These are phyloP conservation scores for Phaseolus lunatus DNA, from an alignment of 306 rosid genomes.

Conservation along the genomic window DNA sequence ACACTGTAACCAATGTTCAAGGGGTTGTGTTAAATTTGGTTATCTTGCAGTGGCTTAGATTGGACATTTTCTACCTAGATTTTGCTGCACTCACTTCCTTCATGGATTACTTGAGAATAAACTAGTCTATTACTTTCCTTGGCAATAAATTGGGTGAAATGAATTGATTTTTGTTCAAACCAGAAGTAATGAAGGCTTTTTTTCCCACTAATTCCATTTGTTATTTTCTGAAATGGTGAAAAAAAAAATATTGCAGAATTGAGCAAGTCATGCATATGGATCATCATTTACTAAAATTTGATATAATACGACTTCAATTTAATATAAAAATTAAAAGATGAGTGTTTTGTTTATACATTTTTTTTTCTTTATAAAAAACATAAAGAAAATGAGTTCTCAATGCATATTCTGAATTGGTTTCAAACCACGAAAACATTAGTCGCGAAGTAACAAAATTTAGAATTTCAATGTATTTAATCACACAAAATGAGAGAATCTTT, in stretches of 20 bases:
- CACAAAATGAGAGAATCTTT: too few species aligned
- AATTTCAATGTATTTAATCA: too few species aligned
- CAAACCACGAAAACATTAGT: too few species aligned
- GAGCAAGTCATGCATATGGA: too few species aligned
- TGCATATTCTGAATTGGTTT: too few species aligned
- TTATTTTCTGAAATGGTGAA: too few species aligned
- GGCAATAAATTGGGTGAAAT: constrained; percentile 36
- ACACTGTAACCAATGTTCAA: constrained; percentile 42
- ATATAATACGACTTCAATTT: too few species aligned
- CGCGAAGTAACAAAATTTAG: too few species aligned
- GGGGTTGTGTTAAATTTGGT: constrained; percentile 41
- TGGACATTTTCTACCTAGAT: constrained; percentile 47
- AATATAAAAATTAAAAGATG: too few species aligned
- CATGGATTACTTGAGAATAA: constrained; percentile 19
- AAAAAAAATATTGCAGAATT: too few species aligned
- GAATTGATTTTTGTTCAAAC: constrained; percentile 32
- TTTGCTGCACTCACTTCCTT: constrained; percentile 41
- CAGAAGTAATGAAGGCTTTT: constrained; percentile 36
- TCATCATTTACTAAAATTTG: too few species aligned
- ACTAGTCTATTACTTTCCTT: constrained; percentile 48
- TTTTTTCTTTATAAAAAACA: background rate
- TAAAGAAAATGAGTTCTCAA: constrained; percentile 21
- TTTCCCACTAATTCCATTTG: too few species aligned
- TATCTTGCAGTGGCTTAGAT: constrained; percentile 38
- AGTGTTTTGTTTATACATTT: background rate